A percentile compares a stretch with the other conserved stretches of the same genome.
Conservation (phyloP, 2,329 filamentous ascomycete genomes). For the Lasiodiplodia sp. region DNA sequence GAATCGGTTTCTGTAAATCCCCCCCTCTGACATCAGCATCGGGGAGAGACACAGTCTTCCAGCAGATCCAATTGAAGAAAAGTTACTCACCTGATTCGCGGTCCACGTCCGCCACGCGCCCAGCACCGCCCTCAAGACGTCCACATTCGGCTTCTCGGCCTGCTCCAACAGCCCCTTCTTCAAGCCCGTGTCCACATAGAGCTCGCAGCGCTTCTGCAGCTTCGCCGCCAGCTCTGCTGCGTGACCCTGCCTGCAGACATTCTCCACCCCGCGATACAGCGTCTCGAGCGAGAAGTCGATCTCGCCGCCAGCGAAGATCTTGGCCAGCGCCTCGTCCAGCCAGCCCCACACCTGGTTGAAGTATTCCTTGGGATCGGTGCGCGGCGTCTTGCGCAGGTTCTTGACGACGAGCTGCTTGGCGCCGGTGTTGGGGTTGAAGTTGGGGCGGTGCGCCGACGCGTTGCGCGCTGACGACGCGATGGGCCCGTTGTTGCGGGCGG, state of each 20-base stretch:
- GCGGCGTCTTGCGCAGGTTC: slow-evolving; percentile 76
- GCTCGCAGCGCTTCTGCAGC: slow-evolving; percentile 71
- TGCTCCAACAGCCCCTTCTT: slow-evolving; percentile 65
- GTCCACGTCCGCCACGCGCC: slow-evolving; percentile 80
- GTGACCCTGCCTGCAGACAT: slow-evolving; percentile 81
- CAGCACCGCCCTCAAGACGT: slow-evolving; percentile 67
- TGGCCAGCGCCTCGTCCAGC: slow-evolving; percentile 74
- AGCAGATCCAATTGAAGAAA: slow-evolving; percentile 9
- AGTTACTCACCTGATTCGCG: slow-evolving; percentile 69
- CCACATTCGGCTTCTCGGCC: slow-evolving; percentile 65
- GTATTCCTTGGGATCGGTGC: slow-evolving; percentile 75
- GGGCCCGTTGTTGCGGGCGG: slow-evolving; percentile 25
- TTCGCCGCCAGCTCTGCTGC: slow-evolving; percentile 72
- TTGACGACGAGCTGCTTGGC: slow-evolving; percentile 92
- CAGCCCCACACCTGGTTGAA: slow-evolving; percentile 78
- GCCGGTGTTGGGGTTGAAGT: slow-evolving; percentile 76
- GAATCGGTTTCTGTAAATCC: slow-evolving; percentile 69
- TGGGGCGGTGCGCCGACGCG: slow-evolving; percentile 45
- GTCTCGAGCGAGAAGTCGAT: slow-evolving; percentile 76
- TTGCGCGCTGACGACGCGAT: background rate
- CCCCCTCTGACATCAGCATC: background rate
- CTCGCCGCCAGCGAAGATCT: slow-evolving; percentile 74
- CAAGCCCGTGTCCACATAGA: slow-evolving; percentile 66
- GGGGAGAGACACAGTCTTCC: slow-evolving; percentile 29
- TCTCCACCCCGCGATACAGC: slow-evolving; percentile 89